These are phyloP conservation scores for Ceratocystis smalleyi DNA, from an alignment of 2,329 filamentous ascomycete species.

Conservation along the genomic window DNA sequence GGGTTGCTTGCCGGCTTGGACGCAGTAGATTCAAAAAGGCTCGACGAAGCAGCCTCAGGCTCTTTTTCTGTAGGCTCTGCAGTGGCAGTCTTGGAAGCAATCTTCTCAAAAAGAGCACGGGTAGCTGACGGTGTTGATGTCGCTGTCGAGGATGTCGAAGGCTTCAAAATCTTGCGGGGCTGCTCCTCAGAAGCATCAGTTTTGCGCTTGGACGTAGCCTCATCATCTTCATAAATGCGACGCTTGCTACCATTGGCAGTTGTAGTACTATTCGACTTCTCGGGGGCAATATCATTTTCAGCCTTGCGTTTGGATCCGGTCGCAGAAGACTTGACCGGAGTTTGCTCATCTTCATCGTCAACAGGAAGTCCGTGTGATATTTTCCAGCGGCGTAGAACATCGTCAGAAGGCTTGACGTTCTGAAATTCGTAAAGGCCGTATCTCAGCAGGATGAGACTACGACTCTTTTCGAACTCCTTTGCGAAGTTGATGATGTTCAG, in stretches of 20 bases:
- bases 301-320: slow-evolving; percentile 40
- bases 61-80: slow-evolving; percentile 13
- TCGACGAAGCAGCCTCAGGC: slow-evolving; percentile 21
- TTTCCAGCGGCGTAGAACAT: slow-evolving; percentile 43
- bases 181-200: slow-evolving; percentile 33
- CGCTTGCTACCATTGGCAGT: slow-evolving; percentile 33
- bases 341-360: slow-evolving; percentile 22
- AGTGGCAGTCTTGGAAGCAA: slow-evolving; percentile 25
- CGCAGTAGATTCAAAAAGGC: slow-evolving; percentile 23
- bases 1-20: slow-evolving; percentile 34
- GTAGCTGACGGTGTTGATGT: slow-evolving; percentile 34
- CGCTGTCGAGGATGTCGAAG: slow-evolving; percentile 35
- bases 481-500: slow-evolving; percentile 47
- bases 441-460: slow-evolving; percentile 43
- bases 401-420: slow-evolving; percentile 43
- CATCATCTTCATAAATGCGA: slow-evolving; percentile 29
- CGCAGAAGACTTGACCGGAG: slow-evolving; percentile 24
- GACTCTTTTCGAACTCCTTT: slow-evolving; percentile 49
- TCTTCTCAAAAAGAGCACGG: slow-evolving; percentile 41
- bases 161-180: slow-evolving; percentile 36
- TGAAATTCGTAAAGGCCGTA: slow-evolving; percentile 50
- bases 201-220: slow-evolving; percentile 21
- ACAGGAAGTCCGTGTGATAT: slow-evolving; percentile 39
- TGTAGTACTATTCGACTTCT: slow-evolving; percentile 23
- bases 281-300: slow-evolving; percentile 32